Conservation (phyloP, 352 stramenopile species). For the Achlya hypogyna region DNA sequence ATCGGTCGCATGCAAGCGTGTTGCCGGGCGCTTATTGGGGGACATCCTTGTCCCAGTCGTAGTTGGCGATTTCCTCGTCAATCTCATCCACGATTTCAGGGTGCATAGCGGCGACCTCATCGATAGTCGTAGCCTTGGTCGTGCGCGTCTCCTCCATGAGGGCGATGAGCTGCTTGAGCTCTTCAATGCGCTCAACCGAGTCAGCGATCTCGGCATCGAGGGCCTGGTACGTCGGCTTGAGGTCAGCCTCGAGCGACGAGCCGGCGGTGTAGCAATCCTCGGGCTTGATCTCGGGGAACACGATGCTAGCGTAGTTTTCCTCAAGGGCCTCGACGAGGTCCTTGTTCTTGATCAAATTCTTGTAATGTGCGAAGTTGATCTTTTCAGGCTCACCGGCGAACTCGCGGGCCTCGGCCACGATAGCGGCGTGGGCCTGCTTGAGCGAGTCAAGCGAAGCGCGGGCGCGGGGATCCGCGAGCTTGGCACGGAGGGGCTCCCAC, state of each 20-base stretch:
- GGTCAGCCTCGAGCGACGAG: slow-evolving; percentile 1
- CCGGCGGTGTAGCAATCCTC: slow-evolving; percentile 51
- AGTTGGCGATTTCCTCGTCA: slow-evolving; percentile 81
- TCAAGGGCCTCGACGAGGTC: slow-evolving; percentile 77
- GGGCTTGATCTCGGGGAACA: slow-evolving; percentile 67
- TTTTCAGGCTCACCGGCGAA: slow-evolving; percentile 69
- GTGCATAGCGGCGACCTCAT: slow-evolving; percentile 80
- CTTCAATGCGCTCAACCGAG: slow-evolving; percentile 76
- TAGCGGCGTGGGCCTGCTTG: slow-evolving; percentile 67
- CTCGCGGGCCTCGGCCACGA: slow-evolving; percentile 56
- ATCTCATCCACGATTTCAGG: slow-evolving; percentile 79
- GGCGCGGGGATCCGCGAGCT: slow-evolving; percentile 66
- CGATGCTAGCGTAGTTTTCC: slow-evolving; percentile 80
- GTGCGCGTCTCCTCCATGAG: slow-evolving; percentile 79
- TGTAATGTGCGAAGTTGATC: slow-evolving; percentile 84
- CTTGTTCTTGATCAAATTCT: slow-evolving; percentile 83
- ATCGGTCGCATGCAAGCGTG: background rate
- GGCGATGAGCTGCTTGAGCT: slow-evolving; percentile 76
- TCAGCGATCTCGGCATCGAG: slow-evolving; percentile 75
- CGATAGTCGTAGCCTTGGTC: slow-evolving; percentile 75
- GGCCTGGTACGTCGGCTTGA: slow-evolving; percentile 37
- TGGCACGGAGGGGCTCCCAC: slow-evolving; percentile 59
- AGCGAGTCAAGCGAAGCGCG: slow-evolving; percentile 69
- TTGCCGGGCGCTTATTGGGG: slow-evolving; percentile 27
- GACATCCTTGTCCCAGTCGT: slow-evolving; percentile 86